Evolutionary conservation across 2,329 filamentous ascomycete genomes (phyloP).

Genomic region (Talaromyces islandicus): DNA sequence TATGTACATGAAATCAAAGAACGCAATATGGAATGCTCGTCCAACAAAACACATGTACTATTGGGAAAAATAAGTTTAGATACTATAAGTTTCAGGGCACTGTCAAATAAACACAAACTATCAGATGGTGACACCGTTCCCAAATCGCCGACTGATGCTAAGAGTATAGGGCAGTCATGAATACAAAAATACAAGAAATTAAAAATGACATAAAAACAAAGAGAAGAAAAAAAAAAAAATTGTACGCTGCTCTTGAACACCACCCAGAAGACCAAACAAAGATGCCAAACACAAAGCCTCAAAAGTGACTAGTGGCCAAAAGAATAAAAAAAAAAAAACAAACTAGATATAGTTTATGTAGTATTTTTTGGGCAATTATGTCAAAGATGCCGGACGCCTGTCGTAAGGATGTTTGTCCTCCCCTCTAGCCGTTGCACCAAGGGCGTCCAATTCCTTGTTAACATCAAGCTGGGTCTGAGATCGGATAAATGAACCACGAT

Average conservation of each 20-base stretch:
- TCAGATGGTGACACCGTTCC: not conserved
- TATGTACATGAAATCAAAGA: not conserved
- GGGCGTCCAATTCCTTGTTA: conserved; percentile 68
- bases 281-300: not conserved
- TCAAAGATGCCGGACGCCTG: not conserved
- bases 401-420: conserved; percentile 51
- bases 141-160: not conserved
- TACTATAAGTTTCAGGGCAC: not conserved
- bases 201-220: not conserved
- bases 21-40: not conserved
- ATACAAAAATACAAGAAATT: not conserved
- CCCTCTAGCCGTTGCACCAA: conserved; percentile 73
- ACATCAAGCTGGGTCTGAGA: conserved; percentile 81
- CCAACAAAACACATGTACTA: not conserved
- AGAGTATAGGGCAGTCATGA: not conserved
- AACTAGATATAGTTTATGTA: not conserved
- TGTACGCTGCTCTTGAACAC: not conserved
- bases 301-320: not conserved
- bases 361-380: not conserved
- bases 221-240: not conserved
- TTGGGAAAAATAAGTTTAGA: not conserved
- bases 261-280: not conserved
- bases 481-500: conserved; percentile 95
- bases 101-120: not conserved
- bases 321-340: not conserved